Percentiles rank a stretch among this genome's conserved stretches.
phyloP scores from a whole-genome alignment of 2,329 filamentous ascomycete species.

The Tolypocladium pustulatum region DNA sequence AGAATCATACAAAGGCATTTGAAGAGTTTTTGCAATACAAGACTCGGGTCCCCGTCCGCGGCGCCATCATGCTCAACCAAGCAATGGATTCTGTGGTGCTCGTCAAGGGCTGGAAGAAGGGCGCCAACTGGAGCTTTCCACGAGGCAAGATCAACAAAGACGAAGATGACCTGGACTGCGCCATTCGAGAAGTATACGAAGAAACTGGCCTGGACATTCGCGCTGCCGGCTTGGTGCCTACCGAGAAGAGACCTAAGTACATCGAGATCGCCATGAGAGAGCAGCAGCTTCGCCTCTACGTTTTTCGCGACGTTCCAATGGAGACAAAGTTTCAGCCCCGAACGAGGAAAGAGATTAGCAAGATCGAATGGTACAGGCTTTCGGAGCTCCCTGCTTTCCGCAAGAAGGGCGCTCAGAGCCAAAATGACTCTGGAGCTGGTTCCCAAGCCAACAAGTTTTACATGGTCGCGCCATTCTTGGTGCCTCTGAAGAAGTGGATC shows the following conservation, averaged over 20 bases:
- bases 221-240: constrained; percentile 63
- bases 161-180: constrained; percentile 87
- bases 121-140: constrained; percentile 92
- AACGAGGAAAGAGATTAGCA: constrained; percentile 95
- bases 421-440: constrained; percentile 45
- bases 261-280: constrained; percentile 87
- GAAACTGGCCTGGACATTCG: constrained; percentile 86
- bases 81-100: constrained; percentile 90
- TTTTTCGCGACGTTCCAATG: constrained; percentile 81
- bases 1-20: constrained; percentile 73
- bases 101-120: constrained; percentile 97
- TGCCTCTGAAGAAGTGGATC: constrained; percentile 82
- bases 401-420: constrained; percentile 50
- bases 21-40: constrained; percentile 93
- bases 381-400: constrained; percentile 77
- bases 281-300: constrained; percentile 85
- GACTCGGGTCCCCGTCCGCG: constrained; percentile 83
- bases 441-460: constrained; percentile 82
- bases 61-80: constrained; percentile 85
- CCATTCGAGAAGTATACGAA: constrained; percentile 87
- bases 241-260: constrained; percentile 62
- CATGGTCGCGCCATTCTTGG: constrained; percentile 92
- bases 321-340: constrained; percentile 80
- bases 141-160: constrained; percentile 97
- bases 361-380: constrained; percentile 89